phyloP scores from a whole-genome alignment of 768 basidiomycete species.

The Cystofilobasidium ferigula region DNA sequence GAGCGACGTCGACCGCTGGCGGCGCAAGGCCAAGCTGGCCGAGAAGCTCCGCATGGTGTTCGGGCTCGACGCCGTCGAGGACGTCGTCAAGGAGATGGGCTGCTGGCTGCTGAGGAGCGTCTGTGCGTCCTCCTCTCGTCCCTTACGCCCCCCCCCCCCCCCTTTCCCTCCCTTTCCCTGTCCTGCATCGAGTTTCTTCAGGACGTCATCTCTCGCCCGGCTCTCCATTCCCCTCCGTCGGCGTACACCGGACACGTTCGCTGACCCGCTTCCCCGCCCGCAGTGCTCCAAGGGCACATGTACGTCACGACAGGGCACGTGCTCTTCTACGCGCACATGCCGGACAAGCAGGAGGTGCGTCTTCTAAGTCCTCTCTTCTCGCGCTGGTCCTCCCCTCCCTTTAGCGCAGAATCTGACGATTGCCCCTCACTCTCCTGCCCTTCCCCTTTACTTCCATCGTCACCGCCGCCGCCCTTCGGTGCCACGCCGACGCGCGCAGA shows the following conservation, averaged over 20 bases:
- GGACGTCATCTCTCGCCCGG: background rate
- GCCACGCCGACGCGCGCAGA: too few relatives aligned
- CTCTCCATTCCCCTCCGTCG: background rate
- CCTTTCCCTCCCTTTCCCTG: background rate
- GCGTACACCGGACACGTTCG: background rate
- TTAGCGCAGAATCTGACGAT: too few relatives aligned
- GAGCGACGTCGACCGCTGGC: background rate
- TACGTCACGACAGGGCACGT: slow-evolving; percentile 86
- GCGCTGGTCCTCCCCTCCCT: slow-evolving; percentile 1
- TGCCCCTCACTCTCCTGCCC: too few relatives aligned
- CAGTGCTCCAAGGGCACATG: slow-evolving; percentile 94
- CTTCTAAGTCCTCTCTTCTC: background rate
- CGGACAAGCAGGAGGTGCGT: slow-evolving; percentile 61
- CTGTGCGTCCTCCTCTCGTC: slow-evolving; percentile 49
- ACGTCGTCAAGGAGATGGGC: slow-evolving; percentile 80
- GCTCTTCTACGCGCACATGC: slow-evolving; percentile 95
- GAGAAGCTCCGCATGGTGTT: slow-evolving; percentile 84
- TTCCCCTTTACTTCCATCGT: too few relatives aligned
- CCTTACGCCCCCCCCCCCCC: background rate
- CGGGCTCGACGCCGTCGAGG: slow-evolving; percentile 63
- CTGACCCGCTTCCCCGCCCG: slow-evolving; percentile 6
- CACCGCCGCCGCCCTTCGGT: too few relatives aligned
- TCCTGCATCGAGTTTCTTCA: background rate
- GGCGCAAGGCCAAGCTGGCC: slow-evolving; percentile 49
- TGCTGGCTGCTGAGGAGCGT: slow-evolving; percentile 87